These are phyloP conservation scores for Syzygium malaccense DNA, from an alignment of 441 rosid genomes.

Conservation along the genomic window DNA sequence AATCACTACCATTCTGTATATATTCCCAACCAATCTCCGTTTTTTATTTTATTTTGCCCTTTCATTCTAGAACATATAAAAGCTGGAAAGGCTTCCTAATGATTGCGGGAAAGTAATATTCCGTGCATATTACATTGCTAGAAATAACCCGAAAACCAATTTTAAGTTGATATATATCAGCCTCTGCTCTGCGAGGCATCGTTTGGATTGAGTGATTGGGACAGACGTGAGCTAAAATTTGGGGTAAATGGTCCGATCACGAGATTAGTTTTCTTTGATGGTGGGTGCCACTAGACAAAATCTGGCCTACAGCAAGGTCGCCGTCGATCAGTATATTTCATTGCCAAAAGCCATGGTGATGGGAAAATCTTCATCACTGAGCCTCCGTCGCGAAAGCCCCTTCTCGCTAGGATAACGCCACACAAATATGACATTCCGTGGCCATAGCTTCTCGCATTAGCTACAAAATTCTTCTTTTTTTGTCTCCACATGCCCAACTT, in stretches of 20 bases:
- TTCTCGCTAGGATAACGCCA: not conserved
- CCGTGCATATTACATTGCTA: not conserved
- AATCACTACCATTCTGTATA: no score
- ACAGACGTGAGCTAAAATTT: not conserved
- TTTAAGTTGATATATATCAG: not conserved
- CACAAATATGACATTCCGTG: not conserved
- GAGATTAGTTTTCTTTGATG: not conserved
- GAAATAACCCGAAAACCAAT: not conserved
- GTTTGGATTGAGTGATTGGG: not conserved
- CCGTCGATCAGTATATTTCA: not conserved
- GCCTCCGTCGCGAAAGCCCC: not conserved
- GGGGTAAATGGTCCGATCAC: not conserved
- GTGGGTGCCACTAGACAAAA: not conserved
- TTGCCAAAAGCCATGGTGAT: fast-evolving
- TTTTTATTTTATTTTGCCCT: not conserved
- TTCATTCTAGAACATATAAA: not conserved
- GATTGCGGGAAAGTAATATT: not conserved
- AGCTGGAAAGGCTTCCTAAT: not conserved
- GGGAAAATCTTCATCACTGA: fast-evolving
- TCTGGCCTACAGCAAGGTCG: not conserved
- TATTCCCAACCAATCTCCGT: not conserved
- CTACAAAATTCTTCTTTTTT: not conserved
- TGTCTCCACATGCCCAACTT: not conserved
- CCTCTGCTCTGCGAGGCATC: not conserved
- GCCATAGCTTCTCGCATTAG: not conserved